Evolutionary conservation across 805 yeast genomes (phyloP), one percentile per base, ranked within the genome.

Genomic region (Huiozyma naganishii): DNA sequence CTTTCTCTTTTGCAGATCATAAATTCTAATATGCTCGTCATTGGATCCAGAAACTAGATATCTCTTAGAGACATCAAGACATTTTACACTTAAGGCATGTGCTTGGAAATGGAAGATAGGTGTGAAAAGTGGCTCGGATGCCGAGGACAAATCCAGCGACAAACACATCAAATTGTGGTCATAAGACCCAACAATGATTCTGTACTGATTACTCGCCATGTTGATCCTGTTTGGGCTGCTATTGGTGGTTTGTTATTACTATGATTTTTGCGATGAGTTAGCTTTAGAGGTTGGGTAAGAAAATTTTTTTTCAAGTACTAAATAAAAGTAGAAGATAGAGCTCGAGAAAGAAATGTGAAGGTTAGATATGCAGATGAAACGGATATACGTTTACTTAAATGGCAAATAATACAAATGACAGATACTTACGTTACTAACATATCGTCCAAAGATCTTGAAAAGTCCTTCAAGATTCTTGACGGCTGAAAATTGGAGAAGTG

Each of bases 81-180:
- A 73, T 61, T 89, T 82, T 44, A 92, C 86, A 32, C 96, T 83
- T 41, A 87, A 72, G 0, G 95, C 71, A 64, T 92, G 98, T 1
- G 98, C 95, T 54, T 90, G 87, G 65, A 92, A 90, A 62, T 92
- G 97, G 70, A 92, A 92, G 37, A 92, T 80, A 2, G 97, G 95
- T 39, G 87, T 88, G 67, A 92, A 92, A 7, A 85, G 70, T 1
- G 88, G 80, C 7, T 73, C 68, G 13, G 42, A 32, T 23, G 43
- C 29, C 45, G 41, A 35, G 2, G 78, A 74, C 27, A 86, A 54
- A n/a, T 80, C 73, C 37, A 86, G 67, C 1, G 96, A 85, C 11
- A 88, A 70, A 69, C 97, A 88, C 36, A 89, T 67, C 39, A 92
- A 65, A 49, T 88, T 86, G 66, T 92, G 98, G 66, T 92, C 98